A percentile compares a stretch with the other conserved stretches of the same genome.
Evolutionary conservation across 257 asterid genomes (phyloP).

Genomic region (Solanum arcanum): DNA sequence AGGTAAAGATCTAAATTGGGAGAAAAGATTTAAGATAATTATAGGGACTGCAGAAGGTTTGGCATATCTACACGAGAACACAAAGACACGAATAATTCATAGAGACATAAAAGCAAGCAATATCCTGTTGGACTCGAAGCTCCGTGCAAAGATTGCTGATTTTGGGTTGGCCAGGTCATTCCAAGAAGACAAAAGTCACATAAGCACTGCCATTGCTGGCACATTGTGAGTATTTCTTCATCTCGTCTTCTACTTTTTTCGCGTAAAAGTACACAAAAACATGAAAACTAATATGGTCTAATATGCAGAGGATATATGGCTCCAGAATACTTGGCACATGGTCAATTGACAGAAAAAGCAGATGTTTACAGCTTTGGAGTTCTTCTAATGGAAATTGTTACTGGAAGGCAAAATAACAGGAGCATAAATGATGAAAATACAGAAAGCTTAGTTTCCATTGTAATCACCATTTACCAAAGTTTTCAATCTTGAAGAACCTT

Average conservation of each 20-base stretch:
- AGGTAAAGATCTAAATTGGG: slow-evolving; percentile 35
- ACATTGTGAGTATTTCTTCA: slow-evolving; percentile 14
- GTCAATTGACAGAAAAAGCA: slow-evolving; percentile 28
- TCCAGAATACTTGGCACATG: slow-evolving; percentile 36
- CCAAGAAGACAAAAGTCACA: slow-evolving; percentile 39
- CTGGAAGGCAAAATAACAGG: slow-evolving; percentile 22
- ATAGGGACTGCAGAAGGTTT: slow-evolving; percentile 36
- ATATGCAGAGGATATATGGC: slow-evolving; percentile 36
- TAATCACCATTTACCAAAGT: background rate
- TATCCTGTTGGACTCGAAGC: slow-evolving; percentile 24
- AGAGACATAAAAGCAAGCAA: slow-evolving; percentile 40
- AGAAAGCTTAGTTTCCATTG: slow-evolving; percentile 16
- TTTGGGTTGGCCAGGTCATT: slow-evolving; percentile 40
- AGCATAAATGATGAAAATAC: slow-evolving; percentile 15
- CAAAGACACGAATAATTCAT: slow-evolving; percentile 17
- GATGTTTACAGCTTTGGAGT: slow-evolving; percentile 38
- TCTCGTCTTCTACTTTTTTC: background rate
- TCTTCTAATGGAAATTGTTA: slow-evolving; percentile 21
- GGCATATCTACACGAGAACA: slow-evolving; percentile 36
- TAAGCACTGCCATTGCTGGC: slow-evolving; percentile 41
- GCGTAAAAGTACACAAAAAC: background rate
- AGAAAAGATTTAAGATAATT: slow-evolving; percentile 31
- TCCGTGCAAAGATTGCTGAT: slow-evolving; percentile 34
- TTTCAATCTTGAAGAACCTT: background rate
- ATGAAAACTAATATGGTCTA: background rate